Evolutionary conservation across 305 asterid species (phyloP).

Genomic region (Caryopteris hybrid): DNA sequence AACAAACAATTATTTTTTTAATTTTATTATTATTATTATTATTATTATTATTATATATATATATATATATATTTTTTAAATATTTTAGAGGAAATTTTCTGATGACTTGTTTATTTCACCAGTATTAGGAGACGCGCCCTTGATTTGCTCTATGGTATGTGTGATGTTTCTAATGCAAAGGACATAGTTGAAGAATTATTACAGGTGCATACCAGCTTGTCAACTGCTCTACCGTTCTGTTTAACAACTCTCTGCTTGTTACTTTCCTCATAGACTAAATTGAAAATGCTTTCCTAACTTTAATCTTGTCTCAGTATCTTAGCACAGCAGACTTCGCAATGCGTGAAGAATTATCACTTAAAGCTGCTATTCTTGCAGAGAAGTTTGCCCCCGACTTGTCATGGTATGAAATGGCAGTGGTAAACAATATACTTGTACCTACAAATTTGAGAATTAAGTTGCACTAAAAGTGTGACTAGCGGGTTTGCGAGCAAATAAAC

Average conservation of each 20-base stretch:
- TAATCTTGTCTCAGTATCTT: slow-evolving; percentile 66
- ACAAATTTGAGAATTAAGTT: no score
- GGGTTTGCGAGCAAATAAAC: no score
- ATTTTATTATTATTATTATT: no score
- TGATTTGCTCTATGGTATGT: slow-evolving; percentile 98
- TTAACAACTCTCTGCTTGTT: slow-evolving; percentile 22
- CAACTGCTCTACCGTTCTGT: neutral
- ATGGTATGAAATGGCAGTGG: slow-evolving; percentile 50
- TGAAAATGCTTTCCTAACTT: neutral
- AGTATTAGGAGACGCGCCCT: slow-evolving; percentile 98
- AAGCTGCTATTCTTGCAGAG: slow-evolving; percentile 97
- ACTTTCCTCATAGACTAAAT: neutral
- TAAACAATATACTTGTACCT: neutral
- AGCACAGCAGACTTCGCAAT: slow-evolving; percentile 91
- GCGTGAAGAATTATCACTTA: slow-evolving; percentile 93
- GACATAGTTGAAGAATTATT: slow-evolving; percentile 98
- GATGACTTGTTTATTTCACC: slow-evolving; percentile 17
- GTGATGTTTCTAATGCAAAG: slow-evolving; percentile 98
- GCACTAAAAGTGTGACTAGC: no score
- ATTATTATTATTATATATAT: no score
- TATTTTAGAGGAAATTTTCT: neutral
- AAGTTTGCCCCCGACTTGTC: slow-evolving; percentile 98
- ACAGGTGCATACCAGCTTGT: slow-evolving; percentile 61
- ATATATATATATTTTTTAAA: no score
- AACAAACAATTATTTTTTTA: neutral